A percentile compares a stretch with the other conserved stretches of the same genome.
Conservation (phyloP, 225 moss, liverwort and hornwort species). For the Lunularia cruciata region DNA sequence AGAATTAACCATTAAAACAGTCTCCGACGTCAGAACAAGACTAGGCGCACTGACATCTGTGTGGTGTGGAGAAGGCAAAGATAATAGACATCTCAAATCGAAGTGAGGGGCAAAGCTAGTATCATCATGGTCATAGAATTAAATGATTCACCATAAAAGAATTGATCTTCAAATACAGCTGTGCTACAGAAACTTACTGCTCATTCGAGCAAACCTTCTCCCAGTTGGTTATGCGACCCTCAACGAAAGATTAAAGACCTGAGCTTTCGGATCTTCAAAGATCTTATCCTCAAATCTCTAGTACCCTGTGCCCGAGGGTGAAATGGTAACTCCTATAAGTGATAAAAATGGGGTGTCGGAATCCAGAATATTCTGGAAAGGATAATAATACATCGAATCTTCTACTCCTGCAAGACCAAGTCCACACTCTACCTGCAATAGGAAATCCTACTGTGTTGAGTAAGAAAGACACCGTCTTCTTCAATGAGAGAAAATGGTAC, state of each 20-base stretch:
- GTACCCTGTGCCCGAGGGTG: neutral
- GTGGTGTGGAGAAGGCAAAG: too few relatives aligned
- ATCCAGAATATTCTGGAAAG: constrained; percentile 4
- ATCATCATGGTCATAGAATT: too few relatives aligned
- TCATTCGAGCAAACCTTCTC: constrained; percentile 2
- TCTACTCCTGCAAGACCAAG: neutral
- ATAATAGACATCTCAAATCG: too few relatives aligned
- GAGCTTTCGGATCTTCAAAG: neutral
- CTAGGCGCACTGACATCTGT: too few relatives aligned
- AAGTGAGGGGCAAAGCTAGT: too few relatives aligned
- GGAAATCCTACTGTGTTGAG: neutral
- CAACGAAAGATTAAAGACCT: neutral
- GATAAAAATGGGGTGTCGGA: too few relatives aligned
- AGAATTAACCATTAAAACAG: too few relatives aligned
- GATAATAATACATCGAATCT: constrained; percentile 5
- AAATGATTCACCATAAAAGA: neutral
- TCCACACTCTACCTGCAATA: neutral
- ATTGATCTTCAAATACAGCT: neutral
- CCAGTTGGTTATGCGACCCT: neutral
- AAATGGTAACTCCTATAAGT: neutral
- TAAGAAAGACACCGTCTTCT: constrained; percentile 1
- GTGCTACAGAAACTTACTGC: neutral
- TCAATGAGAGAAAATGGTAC: neutral
- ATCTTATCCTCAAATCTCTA: neutral
- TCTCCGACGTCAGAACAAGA: too few relatives aligned